These are phyloP conservation scores for Parastagonospora avenae DNA, from an alignment of 2,329 filamentous ascomycete species.

Conservation along the genomic window DNA sequence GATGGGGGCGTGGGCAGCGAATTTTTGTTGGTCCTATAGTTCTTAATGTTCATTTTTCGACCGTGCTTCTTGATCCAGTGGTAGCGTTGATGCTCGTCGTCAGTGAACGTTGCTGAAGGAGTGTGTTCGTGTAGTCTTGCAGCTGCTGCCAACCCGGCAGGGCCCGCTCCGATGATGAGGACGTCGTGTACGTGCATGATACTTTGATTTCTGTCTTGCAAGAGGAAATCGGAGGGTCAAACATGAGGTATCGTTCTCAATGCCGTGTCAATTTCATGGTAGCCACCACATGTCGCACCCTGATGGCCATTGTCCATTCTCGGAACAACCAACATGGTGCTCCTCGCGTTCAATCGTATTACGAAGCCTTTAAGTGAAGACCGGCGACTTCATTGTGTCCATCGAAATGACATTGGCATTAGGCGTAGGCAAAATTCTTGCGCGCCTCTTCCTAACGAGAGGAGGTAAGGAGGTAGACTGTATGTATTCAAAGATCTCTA, in stretches of 20 bases:
- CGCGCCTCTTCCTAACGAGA: too few species aligned
- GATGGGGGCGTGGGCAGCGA: constrained; percentile 30
- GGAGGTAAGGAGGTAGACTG: too few species aligned
- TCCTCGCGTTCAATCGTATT: constrained; percentile 3
- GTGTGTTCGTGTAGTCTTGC: constrained; percentile 73
- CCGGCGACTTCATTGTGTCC: too few species aligned
- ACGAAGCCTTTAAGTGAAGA: too few species aligned
- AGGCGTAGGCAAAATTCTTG: too few species aligned
- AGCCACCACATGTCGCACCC: constrained; percentile 14
- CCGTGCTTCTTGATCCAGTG: constrained; percentile 75
- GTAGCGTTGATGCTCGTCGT: constrained; percentile 81
- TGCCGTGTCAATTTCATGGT: too few species aligned
- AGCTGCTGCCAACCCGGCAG: constrained; percentile 75
- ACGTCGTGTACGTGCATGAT: constrained; percentile 62
- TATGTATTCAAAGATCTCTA: too few species aligned
- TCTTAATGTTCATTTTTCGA: constrained; percentile 63
- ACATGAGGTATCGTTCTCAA: not conserved
- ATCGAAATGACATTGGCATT: too few species aligned
- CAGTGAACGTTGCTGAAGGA: constrained; percentile 79
- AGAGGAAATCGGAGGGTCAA: not conserved
- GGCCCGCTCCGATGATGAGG: constrained; percentile 74
- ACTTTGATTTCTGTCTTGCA: not conserved
- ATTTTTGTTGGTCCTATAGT: constrained; percentile 51
- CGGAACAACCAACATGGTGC: constrained; percentile 30
- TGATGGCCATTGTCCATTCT: constrained; percentile 22